Evolutionary conservation across 208 protist species (phyloP), one percentile per base, ranked within the genome.

Genomic region (Vickermania ingenoplastis): DNA sequence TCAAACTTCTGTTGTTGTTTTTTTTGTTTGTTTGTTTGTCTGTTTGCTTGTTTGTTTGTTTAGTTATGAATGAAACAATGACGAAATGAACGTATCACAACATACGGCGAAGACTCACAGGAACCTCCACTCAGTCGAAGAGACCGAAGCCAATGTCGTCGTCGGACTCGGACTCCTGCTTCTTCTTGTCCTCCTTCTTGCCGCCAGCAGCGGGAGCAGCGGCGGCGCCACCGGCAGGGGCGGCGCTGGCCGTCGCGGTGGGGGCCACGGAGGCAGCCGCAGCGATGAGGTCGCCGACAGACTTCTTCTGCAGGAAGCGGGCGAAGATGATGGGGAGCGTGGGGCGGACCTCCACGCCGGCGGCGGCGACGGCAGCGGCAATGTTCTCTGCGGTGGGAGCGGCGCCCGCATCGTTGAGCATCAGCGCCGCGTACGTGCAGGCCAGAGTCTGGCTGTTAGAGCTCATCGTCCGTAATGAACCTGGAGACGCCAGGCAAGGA

Each of bases 241-340:
- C 66, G 31, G 67, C 65, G 24, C 58, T 67, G 24, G 85, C 74
- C 31, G 67, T 74, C 1, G 73, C 81, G 24, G 74, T 49, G 28
- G 81, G 77, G 28, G 78, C 73, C 13, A 67, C 59, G 23, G 81
- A 62, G 11, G 75, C 62, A 27, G 77, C 82, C 7, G 79, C 77
- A 31, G 73, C 69, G 41, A 89, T 68, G 27, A 95, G 79, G 28
- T 60, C 51, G 48, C 83, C 83, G 31, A 95, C 67, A 11, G 75
- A 68, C 73, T 90, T 81, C 71, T 82, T 88, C 76, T 92, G 69
- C 50, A 92, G 73, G 73, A 88, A 91, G 67, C 83, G 79, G 24
- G 79, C 57, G 63, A 92, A 92, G 71, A 92, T 50, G 67, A 88
- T 89, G 67, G 82, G 80, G 59, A 89, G 75, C 24, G 82, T 90